A percentile compares a stretch with the other conserved stretches of the same genome.
Evolutionary conservation across 176 grass and related monocot genomes (phyloP).

Genomic region (Aechmea fasciata): DNA sequence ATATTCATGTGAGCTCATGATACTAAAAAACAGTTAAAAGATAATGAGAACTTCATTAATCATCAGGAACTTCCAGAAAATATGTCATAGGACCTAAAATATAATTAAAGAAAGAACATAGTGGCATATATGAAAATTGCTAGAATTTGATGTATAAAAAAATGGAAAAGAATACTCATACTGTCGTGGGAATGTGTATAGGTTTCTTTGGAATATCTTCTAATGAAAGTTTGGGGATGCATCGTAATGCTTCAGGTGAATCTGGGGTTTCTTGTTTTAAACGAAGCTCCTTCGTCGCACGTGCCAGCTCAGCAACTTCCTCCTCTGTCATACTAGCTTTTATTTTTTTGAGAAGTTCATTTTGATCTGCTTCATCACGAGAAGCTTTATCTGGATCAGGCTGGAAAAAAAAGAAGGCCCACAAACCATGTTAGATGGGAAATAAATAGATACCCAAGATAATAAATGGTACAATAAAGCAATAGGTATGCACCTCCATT

Average conservation of each 20-base stretch:
- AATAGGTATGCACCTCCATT: conserved; percentile 51
- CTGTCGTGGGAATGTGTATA: conserved; percentile 73
- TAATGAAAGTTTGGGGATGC: conserved; percentile 62
- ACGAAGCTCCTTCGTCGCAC: conserved; percentile 75
- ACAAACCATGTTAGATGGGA: neutral
- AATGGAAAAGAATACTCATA: conserved; percentile 7
- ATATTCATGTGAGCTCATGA: neutral
- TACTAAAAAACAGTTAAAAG: too few species aligned
- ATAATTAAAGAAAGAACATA: neutral
- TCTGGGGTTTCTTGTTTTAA: conserved; percentile 97
- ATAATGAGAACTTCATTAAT: too few species aligned
- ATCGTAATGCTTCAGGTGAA: conserved; percentile 91
- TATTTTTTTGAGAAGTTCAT: conserved; percentile 69
- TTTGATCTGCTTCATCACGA: conserved; percentile 69
- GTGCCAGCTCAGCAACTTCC: conserved; percentile 80
- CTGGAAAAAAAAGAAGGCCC: conserved; percentile 26
- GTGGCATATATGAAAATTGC: neutral
- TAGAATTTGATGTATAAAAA: too few species aligned
- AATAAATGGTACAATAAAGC: too few species aligned
- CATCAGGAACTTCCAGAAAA: too few species aligned
- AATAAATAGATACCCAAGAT: too few species aligned
- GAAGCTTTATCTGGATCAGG: conserved; percentile 91
- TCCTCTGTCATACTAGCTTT: conserved; percentile 79
- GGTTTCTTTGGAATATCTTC: conserved; percentile 90
- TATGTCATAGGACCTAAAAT: too few species aligned